Conservation (phyloP, 805 yeast species). For the Hanseniaspora lachancei region DNA sequence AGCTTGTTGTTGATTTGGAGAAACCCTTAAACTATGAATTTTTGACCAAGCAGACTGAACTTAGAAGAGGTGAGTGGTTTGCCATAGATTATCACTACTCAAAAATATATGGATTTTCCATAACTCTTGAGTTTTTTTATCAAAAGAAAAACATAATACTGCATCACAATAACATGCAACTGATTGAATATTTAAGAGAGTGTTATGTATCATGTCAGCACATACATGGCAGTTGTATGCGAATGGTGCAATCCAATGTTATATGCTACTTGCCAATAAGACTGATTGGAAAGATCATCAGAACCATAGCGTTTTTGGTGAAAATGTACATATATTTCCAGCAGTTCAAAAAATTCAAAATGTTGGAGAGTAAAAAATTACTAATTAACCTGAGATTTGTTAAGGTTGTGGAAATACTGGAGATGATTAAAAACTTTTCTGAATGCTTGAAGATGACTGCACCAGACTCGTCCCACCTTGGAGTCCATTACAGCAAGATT, state of each 20-base stretch:
- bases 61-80: constrained; percentile 54
- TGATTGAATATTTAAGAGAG: constrained; percentile 7
- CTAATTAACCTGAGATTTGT: constrained; percentile 49
- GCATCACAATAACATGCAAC: constrained; percentile 8
- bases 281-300: constrained; percentile 75
- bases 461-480: constrained; percentile 78
- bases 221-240: constrained; percentile 5
- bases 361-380: constrained; percentile 29
- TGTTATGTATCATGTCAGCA: constrained; percentile 9
- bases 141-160: constrained; percentile 9
- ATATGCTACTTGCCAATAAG: constrained; percentile 78
- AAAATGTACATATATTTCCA: constrained; percentile 59
- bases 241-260: constrained; percentile 47
- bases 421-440: constrained; percentile 58
- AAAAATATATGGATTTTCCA: constrained; percentile 39
- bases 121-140: constrained; percentile 26
- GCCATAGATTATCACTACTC: constrained; percentile 77
- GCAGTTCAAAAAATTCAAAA: constrained; percentile 24
- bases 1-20: constrained; percentile 22
- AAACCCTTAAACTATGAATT: constrained; percentile 24
- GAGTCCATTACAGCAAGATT: constrained; percentile 66
- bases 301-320: constrained; percentile 81
- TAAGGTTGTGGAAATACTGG: constrained; percentile 57
- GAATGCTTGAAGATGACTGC: constrained; percentile 64
- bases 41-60: constrained; percentile 24